Base-by-base conservation (phyloP, 345 rosid species). In the Dovyalis caffra region DNA sequence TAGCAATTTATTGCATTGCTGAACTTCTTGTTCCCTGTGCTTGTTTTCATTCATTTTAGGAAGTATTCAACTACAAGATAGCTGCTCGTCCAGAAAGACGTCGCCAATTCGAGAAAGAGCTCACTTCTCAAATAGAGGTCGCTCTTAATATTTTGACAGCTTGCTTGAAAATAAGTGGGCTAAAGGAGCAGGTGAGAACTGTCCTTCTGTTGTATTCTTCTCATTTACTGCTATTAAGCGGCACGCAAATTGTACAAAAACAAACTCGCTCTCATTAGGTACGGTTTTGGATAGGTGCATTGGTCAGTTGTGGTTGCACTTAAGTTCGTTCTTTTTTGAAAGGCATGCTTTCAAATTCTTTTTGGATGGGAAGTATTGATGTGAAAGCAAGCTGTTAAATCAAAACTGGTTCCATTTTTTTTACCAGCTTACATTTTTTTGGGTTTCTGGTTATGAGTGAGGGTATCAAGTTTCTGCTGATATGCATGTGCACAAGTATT, bases 51-150 rank as follows among this genome's bases (percentile, higher is more conserved):
- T 53, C 60, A 21, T 66, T 80, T 77, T 83, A 95, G 99, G 99
- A 95, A 88, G 90, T 87, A 45, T 90, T 80, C 86, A 95, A 95
- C 88, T 90, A 93, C 84, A 95, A 95, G 88, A 95, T 95, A 79
- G 97, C 99, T 38, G 98, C 99, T 79, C 99, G 95, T 73, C 97
- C 98, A 15, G 98, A 95, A 81, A 89, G 97, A 68, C 91, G 98
- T 45, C 94, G 98, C 71, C 97, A 91, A 58, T 95, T 93, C 75
- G 98, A 89, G 79, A 90, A 88, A 66, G 99, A 93, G 86, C 89
- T 95, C 79, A 88, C 92, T 74, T 84, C 92, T 73, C 93, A 95
- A 83, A 90, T 90, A 85, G 96, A 93, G 72, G 83, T 88, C 45
- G 97, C 92, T 61, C 91, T 93, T 78, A 86, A 77, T 82, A 86